These are phyloP conservation scores for Pezicula neosporulosa DNA, from an alignment of 2,329 filamentous ascomycete species.

Conservation along the genomic window DNA sequence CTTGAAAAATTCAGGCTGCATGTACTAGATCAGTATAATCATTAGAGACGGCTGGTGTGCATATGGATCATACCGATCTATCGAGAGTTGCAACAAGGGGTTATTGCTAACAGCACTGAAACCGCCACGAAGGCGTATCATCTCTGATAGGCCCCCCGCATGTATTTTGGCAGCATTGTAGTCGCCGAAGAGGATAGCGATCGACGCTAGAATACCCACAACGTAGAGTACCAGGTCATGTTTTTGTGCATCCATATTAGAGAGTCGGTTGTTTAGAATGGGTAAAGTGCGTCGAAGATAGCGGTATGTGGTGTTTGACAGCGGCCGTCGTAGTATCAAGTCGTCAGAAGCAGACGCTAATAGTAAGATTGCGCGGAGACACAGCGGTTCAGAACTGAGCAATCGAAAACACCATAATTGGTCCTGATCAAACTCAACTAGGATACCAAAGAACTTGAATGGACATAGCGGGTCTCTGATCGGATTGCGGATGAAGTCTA, in stretches of 20 bases:
- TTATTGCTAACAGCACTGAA: neutral
- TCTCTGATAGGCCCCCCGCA: neutral
- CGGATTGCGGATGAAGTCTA: too few relatives aligned
- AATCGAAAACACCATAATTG: neutral
- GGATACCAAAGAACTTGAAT: too few relatives aligned
- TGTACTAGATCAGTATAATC: too few relatives aligned
- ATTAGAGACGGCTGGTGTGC: too few relatives aligned
- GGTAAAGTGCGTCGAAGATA: neutral
- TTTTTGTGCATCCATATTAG: neutral
- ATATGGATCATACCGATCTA: too few relatives aligned
- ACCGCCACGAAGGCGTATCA: neutral
- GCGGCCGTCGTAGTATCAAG: neutral
- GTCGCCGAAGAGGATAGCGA: conserved; percentile 1
- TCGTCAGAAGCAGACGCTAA: neutral
- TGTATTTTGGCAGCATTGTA: conserved; percentile 1
- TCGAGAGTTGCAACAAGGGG: too few relatives aligned
- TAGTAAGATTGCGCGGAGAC: neutral
- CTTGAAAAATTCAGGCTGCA: too few relatives aligned
- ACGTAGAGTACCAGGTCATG: neutral
- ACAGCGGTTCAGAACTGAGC: neutral
- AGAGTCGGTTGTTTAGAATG: neutral
- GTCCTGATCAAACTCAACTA: too few relatives aligned
- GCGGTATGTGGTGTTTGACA: neutral
- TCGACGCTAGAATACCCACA: neutral
- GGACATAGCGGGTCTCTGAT: too few relatives aligned